Evolutionary conservation across 139 green algal species (phyloP).

Genomic region (Micractinium conductrix): DNA sequence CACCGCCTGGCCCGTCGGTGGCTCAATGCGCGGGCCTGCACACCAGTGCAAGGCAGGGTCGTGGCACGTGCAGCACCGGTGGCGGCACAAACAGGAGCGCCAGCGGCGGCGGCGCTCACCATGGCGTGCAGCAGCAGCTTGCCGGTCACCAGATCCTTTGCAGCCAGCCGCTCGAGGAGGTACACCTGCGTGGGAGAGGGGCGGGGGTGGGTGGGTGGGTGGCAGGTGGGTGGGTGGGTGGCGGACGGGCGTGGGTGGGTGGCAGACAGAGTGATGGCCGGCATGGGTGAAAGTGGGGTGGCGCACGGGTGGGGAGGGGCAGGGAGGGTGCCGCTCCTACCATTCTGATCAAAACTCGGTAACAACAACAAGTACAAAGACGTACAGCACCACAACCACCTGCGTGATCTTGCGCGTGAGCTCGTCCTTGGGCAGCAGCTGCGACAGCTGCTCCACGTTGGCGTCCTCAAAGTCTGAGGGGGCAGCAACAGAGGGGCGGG

Average conservation of each 20-base stretch:
- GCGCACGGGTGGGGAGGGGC: no score
- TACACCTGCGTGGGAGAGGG: conserved; percentile 52
- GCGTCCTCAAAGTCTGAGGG: conserved; percentile 1
- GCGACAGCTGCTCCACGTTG: conserved; percentile 37
- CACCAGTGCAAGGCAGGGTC: not conserved
- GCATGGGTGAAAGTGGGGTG: no score
- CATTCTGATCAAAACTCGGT: no score
- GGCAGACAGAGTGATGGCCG: no score
- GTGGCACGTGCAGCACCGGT: not conserved
- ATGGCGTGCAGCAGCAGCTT: conserved; percentile 54
- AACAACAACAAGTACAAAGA: no score
- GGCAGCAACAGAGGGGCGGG: not conserved
- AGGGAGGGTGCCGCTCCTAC: no score
- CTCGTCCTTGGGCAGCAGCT: conserved; percentile 55
- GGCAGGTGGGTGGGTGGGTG: no score
- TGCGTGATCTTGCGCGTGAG: conserved; percentile 44
- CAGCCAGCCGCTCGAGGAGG: conserved; percentile 55
- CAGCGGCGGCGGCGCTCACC: not conserved
- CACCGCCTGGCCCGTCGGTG: no score
- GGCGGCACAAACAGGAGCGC: not conserved
- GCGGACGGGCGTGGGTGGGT: no score
- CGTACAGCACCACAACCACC: not conserved
- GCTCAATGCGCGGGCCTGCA: not conserved
- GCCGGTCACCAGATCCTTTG: conserved; percentile 52
- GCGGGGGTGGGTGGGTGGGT: no score